Evolutionary conservation across 768 basidiomycete genomes (phyloP), one percentile per base, ranked within the genome.

Genomic region (Tephrocybe sp.): DNA sequence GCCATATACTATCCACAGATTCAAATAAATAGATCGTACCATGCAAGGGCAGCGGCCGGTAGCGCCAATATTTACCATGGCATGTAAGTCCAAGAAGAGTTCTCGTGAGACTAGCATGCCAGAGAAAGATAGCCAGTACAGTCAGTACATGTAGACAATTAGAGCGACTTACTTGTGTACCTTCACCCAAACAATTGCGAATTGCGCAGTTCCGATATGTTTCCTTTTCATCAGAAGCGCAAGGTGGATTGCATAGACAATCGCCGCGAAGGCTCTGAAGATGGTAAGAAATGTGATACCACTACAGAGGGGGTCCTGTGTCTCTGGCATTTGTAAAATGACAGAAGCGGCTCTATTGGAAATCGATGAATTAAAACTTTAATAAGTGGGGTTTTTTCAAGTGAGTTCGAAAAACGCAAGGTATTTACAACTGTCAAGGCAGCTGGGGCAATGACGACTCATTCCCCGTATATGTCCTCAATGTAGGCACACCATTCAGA

Each of bases 381-480:
- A n/a, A n/a, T n/a, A n/a, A n/a, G n/a, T n/a, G n/a, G n/a, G n/a
- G n/a, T n/a, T n/a, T n/a, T n/a, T n/a, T n/a, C n/a, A n/a, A n/a
- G n/a, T n/a, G n/a, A n/a, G n/a, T n/a, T n/a, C n/a, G n/a, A n/a
- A n/a, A n/a, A n/a, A n/a, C n/a, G n/a, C n/a, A n/a, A n/a, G n/a
- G n/a, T n/a, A n/a, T n/a, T 39, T 17, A 54, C 36, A 23, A 54
- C 39, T 16, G 41, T 39, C 16, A 35, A 39, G 9, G 53, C 53
- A 4, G 30, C 19, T 7, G 43, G 46, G n/a, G 26, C 34, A 10
- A 50, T 39, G 17, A 35, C 12, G 13, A 12, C 43, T 48, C 53
- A 54, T 22, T 54, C 53, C 5, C 36, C 13, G 26, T 19, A 45
- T 34, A 48, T 43, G n/a, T 36, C 44, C 11, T 49, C 38, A 12